A percentile compares a stretch with the other conserved stretches of the same genome.
Conservation (phyloP, 2,329 filamentous ascomycete species). For the Trichoderma koningiopsis region DNA sequence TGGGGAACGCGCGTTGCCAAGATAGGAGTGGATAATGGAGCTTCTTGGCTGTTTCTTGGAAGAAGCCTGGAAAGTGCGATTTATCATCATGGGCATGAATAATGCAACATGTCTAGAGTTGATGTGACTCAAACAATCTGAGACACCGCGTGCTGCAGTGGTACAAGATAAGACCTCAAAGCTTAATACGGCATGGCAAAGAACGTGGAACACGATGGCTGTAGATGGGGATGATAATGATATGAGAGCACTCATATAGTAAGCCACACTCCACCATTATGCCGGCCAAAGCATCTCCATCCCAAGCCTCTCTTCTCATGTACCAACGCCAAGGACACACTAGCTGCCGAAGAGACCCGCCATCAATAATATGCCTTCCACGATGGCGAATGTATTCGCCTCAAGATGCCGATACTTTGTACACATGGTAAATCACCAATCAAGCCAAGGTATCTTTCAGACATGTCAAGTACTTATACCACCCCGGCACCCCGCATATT, state of each 20-base stretch:
- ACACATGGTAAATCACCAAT: background rate
- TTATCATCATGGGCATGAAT: background rate
- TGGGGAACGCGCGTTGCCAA: conserved; percentile 17
- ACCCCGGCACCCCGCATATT: background rate
- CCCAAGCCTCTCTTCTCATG: background rate
- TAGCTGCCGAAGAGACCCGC: conserved; percentile 11
- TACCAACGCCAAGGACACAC: conserved; percentile 7
- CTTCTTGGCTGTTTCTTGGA: conserved; percentile 8
- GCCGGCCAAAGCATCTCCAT: background rate
- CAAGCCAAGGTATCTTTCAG: background rate
- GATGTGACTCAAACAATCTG: background rate
- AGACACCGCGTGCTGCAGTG: background rate
- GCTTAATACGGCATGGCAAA: background rate
- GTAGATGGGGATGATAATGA: background rate
- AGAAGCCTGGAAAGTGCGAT: background rate
- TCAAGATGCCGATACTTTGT: background rate
- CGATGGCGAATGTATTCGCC: background rate
- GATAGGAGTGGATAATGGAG: background rate
- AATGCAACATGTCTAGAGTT: background rate
- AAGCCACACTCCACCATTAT: background rate
- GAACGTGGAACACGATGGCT: background rate
- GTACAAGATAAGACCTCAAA: background rate
- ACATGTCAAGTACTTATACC: conserved; percentile 17
- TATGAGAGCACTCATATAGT: background rate
- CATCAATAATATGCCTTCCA: background rate